phyloP scores from a whole-genome alignment of 1,284 basidiomycete genomes.

The Marasmius oreades region DNA sequence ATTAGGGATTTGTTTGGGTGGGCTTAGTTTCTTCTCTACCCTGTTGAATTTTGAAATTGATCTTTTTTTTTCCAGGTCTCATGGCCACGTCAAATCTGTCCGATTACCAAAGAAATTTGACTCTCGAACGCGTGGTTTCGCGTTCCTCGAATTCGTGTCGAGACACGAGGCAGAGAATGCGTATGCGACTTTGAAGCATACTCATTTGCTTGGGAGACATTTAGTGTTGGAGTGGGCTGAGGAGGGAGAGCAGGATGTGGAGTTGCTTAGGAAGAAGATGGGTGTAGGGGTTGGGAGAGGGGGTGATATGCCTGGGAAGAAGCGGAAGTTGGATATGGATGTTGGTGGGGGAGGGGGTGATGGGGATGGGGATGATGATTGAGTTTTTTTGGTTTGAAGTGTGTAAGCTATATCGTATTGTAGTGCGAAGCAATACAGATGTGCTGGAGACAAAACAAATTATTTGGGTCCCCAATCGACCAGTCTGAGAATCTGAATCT shows the following conservation, averaged over 20 bases:
- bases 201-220: slow-evolving; percentile 94
- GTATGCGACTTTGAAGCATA: slow-evolving; percentile 82
- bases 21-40: slow-evolving; percentile 30
- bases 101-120: slow-evolving; percentile 88
- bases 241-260: slow-evolving; percentile 73
- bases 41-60: too few relatives aligned
- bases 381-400: too few relatives aligned
- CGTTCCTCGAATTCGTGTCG: slow-evolving; percentile 91
- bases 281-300: slow-evolving; percentile 71
- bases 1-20: slow-evolving; percentile 85
- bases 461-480: too few relatives aligned
- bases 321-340: slow-evolving; percentile 54
- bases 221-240: slow-evolving; percentile 93
- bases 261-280: slow-evolving; percentile 74
- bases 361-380: slow-evolving; percentile 10
- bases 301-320: slow-evolving; percentile 63
- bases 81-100: slow-evolving; percentile 90
- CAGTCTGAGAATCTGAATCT: too few relatives aligned
- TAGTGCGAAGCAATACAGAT: too few relatives aligned
- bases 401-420: too few relatives aligned
- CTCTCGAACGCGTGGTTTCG: slow-evolving; percentile 86
- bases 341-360: not conserved
- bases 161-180: slow-evolving; percentile 86
- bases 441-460: too few relatives aligned
- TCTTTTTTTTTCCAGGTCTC: slow-evolving; percentile 52